Percentiles rank a stretch among this genome's conserved stretches.
These are phyloP conservation scores for Leccinum uliginosum DNA, from an alignment of 768 basidiomycete species.

Conservation along the genomic window DNA sequence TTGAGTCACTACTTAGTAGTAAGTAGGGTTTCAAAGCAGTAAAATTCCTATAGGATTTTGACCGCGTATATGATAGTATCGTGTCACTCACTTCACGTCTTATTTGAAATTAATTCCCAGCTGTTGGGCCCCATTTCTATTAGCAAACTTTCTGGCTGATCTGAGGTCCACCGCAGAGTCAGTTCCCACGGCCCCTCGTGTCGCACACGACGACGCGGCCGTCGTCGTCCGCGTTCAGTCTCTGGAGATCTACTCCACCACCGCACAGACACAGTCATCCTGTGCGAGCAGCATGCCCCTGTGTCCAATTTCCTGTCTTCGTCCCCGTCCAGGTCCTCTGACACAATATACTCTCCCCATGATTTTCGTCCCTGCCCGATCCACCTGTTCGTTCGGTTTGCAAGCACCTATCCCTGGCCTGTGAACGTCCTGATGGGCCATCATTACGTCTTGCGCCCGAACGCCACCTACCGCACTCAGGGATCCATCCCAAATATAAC, in stretches of 20 bases:
- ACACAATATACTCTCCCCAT: background rate
- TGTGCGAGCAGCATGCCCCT: slow-evolving; percentile 29
- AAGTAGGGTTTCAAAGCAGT: too few species aligned
- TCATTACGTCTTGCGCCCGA: slow-evolving; percentile 49
- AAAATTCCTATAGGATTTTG: too few species aligned
- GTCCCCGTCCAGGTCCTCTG: background rate
- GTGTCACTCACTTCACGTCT: too few species aligned
- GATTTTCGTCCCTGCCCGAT: slow-evolving; percentile 28
- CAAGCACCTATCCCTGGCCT: slow-evolving; percentile 61
- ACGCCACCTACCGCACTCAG: slow-evolving; percentile 32
- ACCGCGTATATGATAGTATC: too few species aligned
- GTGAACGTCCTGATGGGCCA: slow-evolving; percentile 69
- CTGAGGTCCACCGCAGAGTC: too few species aligned
- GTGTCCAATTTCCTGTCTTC: background rate
- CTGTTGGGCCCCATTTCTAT: too few species aligned
- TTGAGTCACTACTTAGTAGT: too few species aligned
- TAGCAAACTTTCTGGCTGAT: too few species aligned
- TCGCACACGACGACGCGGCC: slow-evolving; percentile 41
- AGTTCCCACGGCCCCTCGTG: too few species aligned
- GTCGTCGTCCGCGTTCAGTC: slow-evolving; percentile 41
- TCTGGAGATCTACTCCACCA: slow-evolving; percentile 41
- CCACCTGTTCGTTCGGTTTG: slow-evolving; percentile 56
- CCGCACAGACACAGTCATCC: slow-evolving; percentile 47
- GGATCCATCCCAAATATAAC: background rate
- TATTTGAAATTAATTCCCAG: too few species aligned